Evolutionary conservation across 169 alveolate genomes (phyloP), one percentile per base, ranked within the genome.

Genomic region (Babesia bovis): DNA sequence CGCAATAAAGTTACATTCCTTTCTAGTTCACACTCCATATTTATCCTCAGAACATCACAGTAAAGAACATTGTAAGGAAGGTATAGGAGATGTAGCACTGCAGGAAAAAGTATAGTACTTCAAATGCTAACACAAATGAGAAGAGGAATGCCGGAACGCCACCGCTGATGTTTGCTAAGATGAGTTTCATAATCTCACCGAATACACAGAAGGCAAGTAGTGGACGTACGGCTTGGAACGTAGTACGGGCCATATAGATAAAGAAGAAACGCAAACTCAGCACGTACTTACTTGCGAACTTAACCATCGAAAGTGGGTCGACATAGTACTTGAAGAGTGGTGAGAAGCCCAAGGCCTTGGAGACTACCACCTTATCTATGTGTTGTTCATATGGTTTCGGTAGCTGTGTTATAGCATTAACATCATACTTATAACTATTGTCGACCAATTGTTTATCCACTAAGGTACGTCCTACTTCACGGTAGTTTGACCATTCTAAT

Each of bases 191-290:
- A 28, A 91, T 79, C 63, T 91, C 95, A 3, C 95, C 95, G 60
- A 91, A 90, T 26, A 91, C 94, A 58, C 95, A 84, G 52, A 91
- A 91, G 17, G 95, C 95, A 75, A 91, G 86, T 73, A 91, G 67
- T 21, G 95, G 95, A 21, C 95, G 85, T n/a, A 90, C 94, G 4
- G 94, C 94, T 92, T 91, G 95, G 82, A 91, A 91, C 7, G 95
- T 85, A 7, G 95, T 91, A 33, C 95, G 73, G 25, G 95, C 95
- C 95, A 91, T 91, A 66, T 87, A 91, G 33, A 90, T 91, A 82
- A 91, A 91, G 81, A 88, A 84, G 70, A 88, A 90, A 26, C 95
- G 85, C 56, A 66, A 90, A 44, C 92, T 90, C 59, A 90, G 61
- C 45, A 91, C 84, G 55, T 83, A 91, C 26, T 84, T 89, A 1